phyloP scores from a whole-genome alignment of 345 rosid species.

The Pelargonium nanum region DNA sequence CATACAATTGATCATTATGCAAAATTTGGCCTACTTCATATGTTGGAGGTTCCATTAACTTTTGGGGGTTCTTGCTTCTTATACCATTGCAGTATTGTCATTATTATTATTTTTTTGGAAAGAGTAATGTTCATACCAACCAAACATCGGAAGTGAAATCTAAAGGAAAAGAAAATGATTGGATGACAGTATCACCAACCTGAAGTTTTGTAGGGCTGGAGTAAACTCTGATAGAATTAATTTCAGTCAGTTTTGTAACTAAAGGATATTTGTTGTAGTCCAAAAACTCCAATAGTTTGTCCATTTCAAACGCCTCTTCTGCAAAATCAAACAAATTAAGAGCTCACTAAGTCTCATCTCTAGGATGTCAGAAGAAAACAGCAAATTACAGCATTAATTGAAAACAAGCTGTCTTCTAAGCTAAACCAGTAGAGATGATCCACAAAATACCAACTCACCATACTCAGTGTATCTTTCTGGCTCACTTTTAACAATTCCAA shows the following conservation, averaged over 20 bases:
- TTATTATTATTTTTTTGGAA: no score
- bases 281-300: slow-evolving; percentile 53
- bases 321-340: slow-evolving; percentile 21
- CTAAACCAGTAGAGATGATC: neutral
- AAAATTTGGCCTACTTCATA: no score
- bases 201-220: slow-evolving; percentile 69
- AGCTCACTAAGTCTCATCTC: neutral
- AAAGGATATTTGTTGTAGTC: slow-evolving; percentile 68
- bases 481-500: slow-evolving; percentile 74
- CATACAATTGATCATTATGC: no score
- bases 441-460: slow-evolving; percentile 37
- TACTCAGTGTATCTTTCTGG: slow-evolving; percentile 59
- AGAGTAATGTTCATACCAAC: no score
- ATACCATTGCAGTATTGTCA: no score
- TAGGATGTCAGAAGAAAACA: neutral
- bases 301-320: slow-evolving; percentile 52
- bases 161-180: neutral
- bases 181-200: slow-evolving; percentile 29
- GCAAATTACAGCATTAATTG: neutral
- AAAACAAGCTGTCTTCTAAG: neutral
- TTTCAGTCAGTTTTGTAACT: slow-evolving; percentile 61
- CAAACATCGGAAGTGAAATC: no score
- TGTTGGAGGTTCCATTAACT: no score
- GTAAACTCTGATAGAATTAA: slow-evolving; percentile 59
- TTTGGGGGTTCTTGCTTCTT: no score